Conservation (phyloP, 140 eudicot species). For the Erigeron philadelphicus region DNA sequence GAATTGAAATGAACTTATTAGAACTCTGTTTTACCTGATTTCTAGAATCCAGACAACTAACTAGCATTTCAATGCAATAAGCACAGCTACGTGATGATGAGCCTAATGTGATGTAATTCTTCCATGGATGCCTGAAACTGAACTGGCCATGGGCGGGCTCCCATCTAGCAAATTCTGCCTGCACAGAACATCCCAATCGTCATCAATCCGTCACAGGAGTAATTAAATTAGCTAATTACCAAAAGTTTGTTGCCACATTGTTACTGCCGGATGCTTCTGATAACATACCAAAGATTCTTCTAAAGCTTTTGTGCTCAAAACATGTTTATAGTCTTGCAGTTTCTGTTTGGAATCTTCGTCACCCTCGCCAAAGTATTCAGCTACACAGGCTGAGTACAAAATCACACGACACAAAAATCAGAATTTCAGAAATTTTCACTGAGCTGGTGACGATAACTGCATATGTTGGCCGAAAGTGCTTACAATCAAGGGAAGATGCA, state of each 20-base stretch:
- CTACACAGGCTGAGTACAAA: conserved; percentile 41
- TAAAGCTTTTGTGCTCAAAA: conserved; percentile 53
- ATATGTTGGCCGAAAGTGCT: conserved; percentile 14
- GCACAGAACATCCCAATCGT: background rate
- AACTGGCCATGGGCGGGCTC: conserved; percentile 88
- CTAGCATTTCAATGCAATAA: conserved; percentile 65
- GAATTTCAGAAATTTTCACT: background rate
- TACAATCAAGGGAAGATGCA: conserved; percentile 61
- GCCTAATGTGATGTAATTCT: conserved; percentile 64
- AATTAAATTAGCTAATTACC: conserved; percentile 70
- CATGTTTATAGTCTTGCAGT: conserved; percentile 54
- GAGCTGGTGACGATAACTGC: no score
- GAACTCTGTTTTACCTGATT: conserved; percentile 31
- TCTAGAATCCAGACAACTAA: conserved; percentile 45
- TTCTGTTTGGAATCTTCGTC: conserved; percentile 30
- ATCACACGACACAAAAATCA: background rate
- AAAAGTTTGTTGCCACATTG: conserved; percentile 39
- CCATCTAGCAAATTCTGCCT: conserved; percentile 83
- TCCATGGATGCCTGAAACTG: conserved; percentile 80
- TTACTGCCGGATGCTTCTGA: background rate
- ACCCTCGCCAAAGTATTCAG: conserved; percentile 38
- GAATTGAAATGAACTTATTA: background rate
- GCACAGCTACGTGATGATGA: conserved; percentile 68
- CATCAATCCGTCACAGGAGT: conserved; percentile 12
- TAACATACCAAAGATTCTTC: conserved; percentile 59